Conservation (phyloP, 2,329 filamentous ascomycete genomes). For the Sporothrix humicola region DNA sequence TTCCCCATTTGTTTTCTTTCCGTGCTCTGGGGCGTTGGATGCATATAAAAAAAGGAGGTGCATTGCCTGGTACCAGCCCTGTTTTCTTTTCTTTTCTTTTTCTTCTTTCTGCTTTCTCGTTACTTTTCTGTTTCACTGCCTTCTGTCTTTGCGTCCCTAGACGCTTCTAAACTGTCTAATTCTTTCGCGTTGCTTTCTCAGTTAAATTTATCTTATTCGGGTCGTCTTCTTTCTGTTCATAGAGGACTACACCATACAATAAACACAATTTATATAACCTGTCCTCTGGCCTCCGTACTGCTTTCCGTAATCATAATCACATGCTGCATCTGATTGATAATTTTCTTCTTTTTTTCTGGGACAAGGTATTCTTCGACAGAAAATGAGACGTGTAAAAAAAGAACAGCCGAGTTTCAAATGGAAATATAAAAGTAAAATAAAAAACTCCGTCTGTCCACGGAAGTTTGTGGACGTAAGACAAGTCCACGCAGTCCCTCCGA, state of each 20-base stretch:
- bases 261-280: background rate
- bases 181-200: background rate
- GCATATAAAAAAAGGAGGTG: constrained; percentile 28
- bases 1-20: constrained; percentile 9
- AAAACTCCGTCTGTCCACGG: constrained; percentile 26
- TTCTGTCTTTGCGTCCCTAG: background rate
- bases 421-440: constrained; percentile 23
- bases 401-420: constrained; percentile 26
- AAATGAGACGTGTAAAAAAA: constrained; percentile 17
- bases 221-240: background rate
- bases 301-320: background rate
- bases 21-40: constrained; percentile 31
- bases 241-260: constrained; percentile 16
- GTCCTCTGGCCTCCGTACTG: too few relatives aligned
- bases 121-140: background rate
- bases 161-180: background rate
- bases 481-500: background rate
- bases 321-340: constrained; percentile 19
- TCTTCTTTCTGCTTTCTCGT: constrained; percentile 6
- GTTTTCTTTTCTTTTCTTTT: constrained; percentile 17
- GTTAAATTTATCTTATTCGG: background rate
- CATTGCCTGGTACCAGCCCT: constrained; percentile 21
- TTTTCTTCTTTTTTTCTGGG: constrained; percentile 31
- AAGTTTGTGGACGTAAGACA: background rate
- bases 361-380: background rate